phyloP scores from a whole-genome alignment of 106 monocot species.

The Chionographis japonica region DNA sequence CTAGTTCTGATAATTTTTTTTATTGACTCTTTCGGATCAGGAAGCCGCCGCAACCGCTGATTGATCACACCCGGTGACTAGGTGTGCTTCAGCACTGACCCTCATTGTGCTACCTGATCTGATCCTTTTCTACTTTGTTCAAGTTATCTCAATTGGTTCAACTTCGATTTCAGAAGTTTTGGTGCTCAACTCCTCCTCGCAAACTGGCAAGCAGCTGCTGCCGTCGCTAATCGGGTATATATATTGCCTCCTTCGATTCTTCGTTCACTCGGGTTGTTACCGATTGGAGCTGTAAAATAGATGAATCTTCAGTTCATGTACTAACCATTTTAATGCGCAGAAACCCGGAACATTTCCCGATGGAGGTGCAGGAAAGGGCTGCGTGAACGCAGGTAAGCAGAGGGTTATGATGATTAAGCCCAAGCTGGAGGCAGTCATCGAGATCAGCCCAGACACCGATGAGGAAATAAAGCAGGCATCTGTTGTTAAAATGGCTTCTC shows the following conservation, averaged over 20 bases:
- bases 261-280: not conserved
- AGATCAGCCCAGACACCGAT: conserved; percentile 26
- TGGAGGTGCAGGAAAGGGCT: conserved; percentile 6
- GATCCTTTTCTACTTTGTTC: not conserved
- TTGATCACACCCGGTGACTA: conserved; percentile 13
- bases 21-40: not conserved
- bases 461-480: not conserved
- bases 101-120: not conserved
- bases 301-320: not conserved
- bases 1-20: not conserved
- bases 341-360: not conserved
- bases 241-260: not conserved
- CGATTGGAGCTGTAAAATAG: not conserved
- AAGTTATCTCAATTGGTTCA: not conserved
- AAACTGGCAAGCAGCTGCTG: conserved; percentile 31
- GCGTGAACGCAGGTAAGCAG: conserved; percentile 5
- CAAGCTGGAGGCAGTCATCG: conserved; percentile 25
- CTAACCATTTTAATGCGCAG: not conserved
- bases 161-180: conserved; percentile 26
- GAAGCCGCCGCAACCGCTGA: conserved; percentile 3
- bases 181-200: conserved; percentile 46
- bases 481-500: not conserved
- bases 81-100: conserved; percentile 1
- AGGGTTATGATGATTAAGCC: conserved; percentile 10
- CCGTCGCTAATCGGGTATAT: conserved; percentile 8